Evolutionary conservation across 2,329 filamentous ascomycete species (phyloP).

Genomic region (Curvularia eragrostidis): DNA sequence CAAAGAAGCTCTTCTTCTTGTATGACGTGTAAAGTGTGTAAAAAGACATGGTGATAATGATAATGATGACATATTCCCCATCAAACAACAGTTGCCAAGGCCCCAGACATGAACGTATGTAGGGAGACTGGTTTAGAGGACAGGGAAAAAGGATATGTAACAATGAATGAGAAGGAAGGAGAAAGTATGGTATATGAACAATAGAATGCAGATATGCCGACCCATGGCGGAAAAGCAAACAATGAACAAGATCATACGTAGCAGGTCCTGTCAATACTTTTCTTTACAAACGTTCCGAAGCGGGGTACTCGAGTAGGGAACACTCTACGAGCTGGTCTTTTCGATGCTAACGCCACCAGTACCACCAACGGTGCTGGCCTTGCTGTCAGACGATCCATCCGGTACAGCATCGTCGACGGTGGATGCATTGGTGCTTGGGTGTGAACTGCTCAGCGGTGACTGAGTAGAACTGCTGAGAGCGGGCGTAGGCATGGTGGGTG

Average conservation of each 20-base stretch:
- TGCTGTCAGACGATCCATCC: slow-evolving; percentile 19
- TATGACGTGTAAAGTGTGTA: background rate
- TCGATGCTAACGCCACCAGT: slow-evolving; percentile 29
- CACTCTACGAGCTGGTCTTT: slow-evolving; percentile 16
- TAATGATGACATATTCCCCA: background rate
- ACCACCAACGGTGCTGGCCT: slow-evolving; percentile 20
- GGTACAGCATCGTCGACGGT: slow-evolving; percentile 56
- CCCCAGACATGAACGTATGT: background rate
- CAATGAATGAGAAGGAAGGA: slow-evolving; percentile 8
- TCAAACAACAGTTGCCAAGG: background rate
- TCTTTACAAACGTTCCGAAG: slow-evolving; percentile 7
- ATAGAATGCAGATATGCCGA: slow-evolving; percentile 28
- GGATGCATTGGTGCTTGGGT: slow-evolving; percentile 68
- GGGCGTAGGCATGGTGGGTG: slow-evolving; percentile 54
- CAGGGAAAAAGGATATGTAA: slow-evolving; percentile 13
- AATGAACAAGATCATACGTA: slow-evolving; percentile 11
- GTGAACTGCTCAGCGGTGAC: slow-evolving; percentile 70
- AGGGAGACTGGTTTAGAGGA: background rate
- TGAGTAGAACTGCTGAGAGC: slow-evolving; percentile 74
- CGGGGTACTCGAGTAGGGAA: slow-evolving; percentile 5
- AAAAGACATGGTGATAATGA: slow-evolving; percentile 2
- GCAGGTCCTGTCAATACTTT: slow-evolving; percentile 9
- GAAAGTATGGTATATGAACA: slow-evolving; percentile 36
- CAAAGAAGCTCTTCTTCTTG: background rate
- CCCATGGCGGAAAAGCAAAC: slow-evolving; percentile 13